Base-by-base conservation (phyloP, 225 moss, liverwort and hornwort species). In the Polytrichum commune region DNA sequence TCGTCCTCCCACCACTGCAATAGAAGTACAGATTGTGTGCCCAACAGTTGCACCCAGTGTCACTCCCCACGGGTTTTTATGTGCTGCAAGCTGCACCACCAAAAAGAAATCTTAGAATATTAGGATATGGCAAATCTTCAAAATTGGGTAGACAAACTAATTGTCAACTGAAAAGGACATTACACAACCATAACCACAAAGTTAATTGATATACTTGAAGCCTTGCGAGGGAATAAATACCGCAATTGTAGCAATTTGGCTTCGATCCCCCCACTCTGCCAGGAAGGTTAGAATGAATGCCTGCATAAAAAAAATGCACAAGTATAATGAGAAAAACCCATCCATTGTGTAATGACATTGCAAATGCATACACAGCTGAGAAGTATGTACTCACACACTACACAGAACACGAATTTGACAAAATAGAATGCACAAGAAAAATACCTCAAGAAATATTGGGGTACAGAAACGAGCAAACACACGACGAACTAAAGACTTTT, bases 211-310 rank as follows among this genome's bases (percentile, higher is more conserved):
- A 46, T 10, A 38, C 46, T 46, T 46, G 46, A 46, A 46, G 46
- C 46, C 46, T 46, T 46, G 46, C 3, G 1, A 46, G 55, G 20
- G 54, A 67, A 20, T 62, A 77, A 84, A 64, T 91, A 98, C 97
- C 74, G 98, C 95, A 77, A 98, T 98, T 0, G 98, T 98, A 35
- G 98, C 94, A 74, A 98, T 91, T 85, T 98, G 98, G 71, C 98
- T 98, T 69, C 98, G 86, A 83, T 98, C 98, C 73, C 98, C 98
- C 98, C 98, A 98, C 78, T 98, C 98, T 6, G 95, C 98, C 80
- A 98, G 88, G 76, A 98, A 98, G 2, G 98, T 98, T 66, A 98
- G 84, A 76, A 98, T 93, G 73, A 98, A 98, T 26, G 98, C 82
- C 97, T 98, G 94, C 66, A 72, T 22, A 76, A 65, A n/a, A n/a